Base-by-base conservation (phyloP, 169 alveolate species). In the Cryptosporidium meleagridis region DNA sequence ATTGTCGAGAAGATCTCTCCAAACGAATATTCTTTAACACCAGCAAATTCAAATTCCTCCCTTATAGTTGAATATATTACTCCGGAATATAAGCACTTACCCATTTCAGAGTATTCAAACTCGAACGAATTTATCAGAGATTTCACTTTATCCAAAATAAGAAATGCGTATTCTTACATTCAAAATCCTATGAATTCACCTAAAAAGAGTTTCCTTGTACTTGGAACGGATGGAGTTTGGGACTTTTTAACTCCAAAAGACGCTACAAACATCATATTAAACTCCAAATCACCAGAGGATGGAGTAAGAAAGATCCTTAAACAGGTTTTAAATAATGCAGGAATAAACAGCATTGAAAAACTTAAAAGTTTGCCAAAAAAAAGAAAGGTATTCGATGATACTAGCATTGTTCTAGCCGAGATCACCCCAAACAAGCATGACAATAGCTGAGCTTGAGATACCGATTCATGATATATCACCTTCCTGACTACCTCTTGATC, bases 191-290 rank as follows among this genome's bases (percentile, higher is more conserved):
- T 62, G 1, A 29, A 62, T 41, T 16, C 39, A 16, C 39, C 73
- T 26, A 80, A 80, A 48, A 62, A 37, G 31, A 80, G 68, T 29
- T 80, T 39, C 26, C 68, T 80, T 16, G 21, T 80, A 3, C 75
- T 80, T 12, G 89, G 89, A 18, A 80, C 89, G 7, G 89, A 80
- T 65, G 89, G 89, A 3, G 73, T 80, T 26, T 80, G 89, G 89
- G 89, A 80, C 62, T 80, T 80, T 65, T 33, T 80, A 26, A 80
- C 70, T 39, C 89, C 89, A 16, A 80, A 80, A 41, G 89, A 80
- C 45, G 75, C 31, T n/a, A 62, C 52, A 8, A 62, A 41, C 35
- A 41, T 80, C 10, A 12, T 80, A 8, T 33, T 65, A 41, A 80
- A 62, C 45, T 62, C 80, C 18, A 80, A 48, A 29, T 37, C 73